phyloP scores from a whole-genome alignment of 2,329 filamentous ascomycete species.

The Saccharata proteae region DNA sequence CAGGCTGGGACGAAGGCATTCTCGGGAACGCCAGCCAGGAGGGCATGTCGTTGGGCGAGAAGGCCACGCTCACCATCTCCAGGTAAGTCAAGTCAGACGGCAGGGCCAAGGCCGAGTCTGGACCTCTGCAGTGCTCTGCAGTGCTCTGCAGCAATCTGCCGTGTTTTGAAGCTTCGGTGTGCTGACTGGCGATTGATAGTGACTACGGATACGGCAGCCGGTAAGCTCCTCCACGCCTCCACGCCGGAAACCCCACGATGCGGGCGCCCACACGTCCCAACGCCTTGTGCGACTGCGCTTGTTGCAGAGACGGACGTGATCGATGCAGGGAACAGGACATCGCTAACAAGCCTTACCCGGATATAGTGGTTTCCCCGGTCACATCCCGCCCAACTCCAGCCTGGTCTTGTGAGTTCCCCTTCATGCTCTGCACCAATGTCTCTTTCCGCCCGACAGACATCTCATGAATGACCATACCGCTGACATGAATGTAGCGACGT shows the following conservation, averaged over 20 bases:
- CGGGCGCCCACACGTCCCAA: background rate
- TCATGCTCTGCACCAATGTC: background rate
- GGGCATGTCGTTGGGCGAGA: slow-evolving; percentile 84
- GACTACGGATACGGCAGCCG: slow-evolving; percentile 25
- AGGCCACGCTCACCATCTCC: slow-evolving; percentile 71
- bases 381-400: slow-evolving; percentile 63
- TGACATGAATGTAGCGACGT: slow-evolving; percentile 43
- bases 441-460: slow-evolving; percentile 1
- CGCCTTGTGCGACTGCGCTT: background rate
- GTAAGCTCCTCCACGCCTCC: slow-evolving; percentile 16
- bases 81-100: slow-evolving; percentile 40
- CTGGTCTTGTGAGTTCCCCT: slow-evolving; percentile 62
- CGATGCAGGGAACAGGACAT: slow-evolving; percentile 1
- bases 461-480: background rate
- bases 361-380: slow-evolving; percentile 60
- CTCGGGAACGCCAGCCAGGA: slow-evolving; percentile 25
- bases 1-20: slow-evolving; percentile 58
- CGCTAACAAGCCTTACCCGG: slow-evolving; percentile 13
- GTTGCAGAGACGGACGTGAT: no score
- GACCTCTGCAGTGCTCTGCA: no score
- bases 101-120: slow-evolving; percentile 14
- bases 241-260: slow-evolving; percentile 4
- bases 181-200: slow-evolving; percentile 12
- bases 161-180: slow-evolving; percentile 3
- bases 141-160: no score